These are phyloP conservation scores for Hygrophoropsis aurantiaca DNA, from an alignment of 768 basidiomycete species.

Conservation along the genomic window DNA sequence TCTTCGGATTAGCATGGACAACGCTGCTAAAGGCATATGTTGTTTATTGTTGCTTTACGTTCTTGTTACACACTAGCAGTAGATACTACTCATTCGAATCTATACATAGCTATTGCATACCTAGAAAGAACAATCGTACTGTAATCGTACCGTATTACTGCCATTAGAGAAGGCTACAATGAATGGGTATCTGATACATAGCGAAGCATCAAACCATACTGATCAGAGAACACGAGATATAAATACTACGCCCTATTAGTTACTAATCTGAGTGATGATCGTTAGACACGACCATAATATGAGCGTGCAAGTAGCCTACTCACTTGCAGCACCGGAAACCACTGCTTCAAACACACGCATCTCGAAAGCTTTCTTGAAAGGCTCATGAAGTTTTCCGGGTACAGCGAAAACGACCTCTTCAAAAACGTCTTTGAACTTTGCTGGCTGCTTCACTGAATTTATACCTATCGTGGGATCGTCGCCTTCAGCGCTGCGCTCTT, in stretches of 20 bases:
- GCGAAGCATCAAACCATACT: background rate
- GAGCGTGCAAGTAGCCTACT: constrained; percentile 9
- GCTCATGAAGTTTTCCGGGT: constrained; percentile 32
- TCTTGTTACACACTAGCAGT: no score
- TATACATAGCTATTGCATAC: no score
- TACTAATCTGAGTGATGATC: no score
- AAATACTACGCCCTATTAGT: background rate
- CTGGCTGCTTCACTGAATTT: constrained; percentile 9
- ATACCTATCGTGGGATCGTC: constrained; percentile 9
- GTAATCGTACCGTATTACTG: no score
- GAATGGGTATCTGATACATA: no score
- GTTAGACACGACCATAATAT: no score
- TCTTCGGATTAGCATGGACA: no score
- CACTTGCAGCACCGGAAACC: constrained; percentile 27
- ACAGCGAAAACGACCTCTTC: constrained; percentile 45
- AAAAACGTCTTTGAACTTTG: constrained; percentile 41
- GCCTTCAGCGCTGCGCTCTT: constrained; percentile 12
- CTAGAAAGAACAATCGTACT: no score
- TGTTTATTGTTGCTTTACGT: no score
- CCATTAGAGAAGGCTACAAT: no score
- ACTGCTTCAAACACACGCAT: constrained; percentile 38
- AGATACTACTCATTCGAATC: no score
- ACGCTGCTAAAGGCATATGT: no score
- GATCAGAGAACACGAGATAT: background rate
- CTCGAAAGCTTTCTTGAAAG: constrained; percentile 41